Evolutionary conservation across 257 asterid species (phyloP).

Genomic region (Salvia rosmarinus): DNA sequence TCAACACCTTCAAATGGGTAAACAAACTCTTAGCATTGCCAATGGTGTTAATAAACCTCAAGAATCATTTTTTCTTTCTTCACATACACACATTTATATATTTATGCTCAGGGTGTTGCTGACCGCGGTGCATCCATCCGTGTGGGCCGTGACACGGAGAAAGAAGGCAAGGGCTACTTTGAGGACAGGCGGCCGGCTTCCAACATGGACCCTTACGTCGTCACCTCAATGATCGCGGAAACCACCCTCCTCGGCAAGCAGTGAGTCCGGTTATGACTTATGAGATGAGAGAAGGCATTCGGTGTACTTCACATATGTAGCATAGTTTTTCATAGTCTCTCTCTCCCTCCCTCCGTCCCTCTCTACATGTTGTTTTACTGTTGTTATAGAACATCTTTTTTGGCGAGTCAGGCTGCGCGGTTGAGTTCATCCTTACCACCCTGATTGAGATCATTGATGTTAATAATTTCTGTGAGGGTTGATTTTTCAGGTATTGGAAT

Average conservation of each 20-base stretch:
- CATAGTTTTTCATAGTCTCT: conserved; percentile 11
- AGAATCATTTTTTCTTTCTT: not conserved
- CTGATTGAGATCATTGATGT: not conserved
- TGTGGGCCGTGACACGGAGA: conserved; percentile 89
- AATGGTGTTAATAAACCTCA: not conserved
- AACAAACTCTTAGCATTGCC: not conserved
- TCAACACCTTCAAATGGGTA: conserved; percentile 79
- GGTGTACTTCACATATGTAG: not conserved
- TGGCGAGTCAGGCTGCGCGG: conserved; percentile 1
- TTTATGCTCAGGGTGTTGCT: conserved; percentile 70
- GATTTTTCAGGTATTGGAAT: not conserved
- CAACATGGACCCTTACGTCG: conserved; percentile 84
- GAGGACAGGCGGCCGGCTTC: conserved; percentile 94
- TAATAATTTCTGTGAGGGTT: conserved; percentile 26
- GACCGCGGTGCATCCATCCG: conserved; percentile 87
- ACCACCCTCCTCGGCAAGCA: conserved; percentile 70
- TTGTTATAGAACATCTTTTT: not conserved
- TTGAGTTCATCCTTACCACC: conserved; percentile 14
- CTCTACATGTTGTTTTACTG: not conserved
- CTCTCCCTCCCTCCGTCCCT: too few species aligned
- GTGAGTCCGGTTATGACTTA: conserved; percentile 25
- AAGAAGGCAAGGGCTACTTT: conserved; percentile 81
- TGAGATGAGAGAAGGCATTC: not conserved
- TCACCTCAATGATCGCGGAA: conserved; percentile 86
- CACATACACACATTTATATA: not conserved